A percentile compares a stretch with the other conserved stretches of the same genome.
Evolutionary conservation across 371 early-diverging fungal genomes (phyloP).

Genomic region (Haplosporangium sp.): DNA sequence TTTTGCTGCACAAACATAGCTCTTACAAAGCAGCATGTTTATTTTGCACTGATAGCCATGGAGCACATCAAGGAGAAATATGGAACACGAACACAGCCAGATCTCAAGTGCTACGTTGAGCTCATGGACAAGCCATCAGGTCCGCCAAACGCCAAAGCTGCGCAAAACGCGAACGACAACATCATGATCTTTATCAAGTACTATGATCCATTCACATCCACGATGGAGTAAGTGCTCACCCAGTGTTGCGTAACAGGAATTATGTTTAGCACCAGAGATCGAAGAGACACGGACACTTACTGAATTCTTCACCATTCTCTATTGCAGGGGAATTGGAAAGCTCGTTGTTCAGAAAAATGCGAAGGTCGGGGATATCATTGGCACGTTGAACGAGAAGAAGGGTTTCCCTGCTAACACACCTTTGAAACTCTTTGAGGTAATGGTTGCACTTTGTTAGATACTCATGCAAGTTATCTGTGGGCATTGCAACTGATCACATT

Average conservation of each 20-base stretch:
- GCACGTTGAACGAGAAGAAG: conserved; percentile 64
- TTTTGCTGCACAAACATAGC: neutral
- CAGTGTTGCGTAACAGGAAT: neutral
- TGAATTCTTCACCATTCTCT: neutral
- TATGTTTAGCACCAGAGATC: neutral
- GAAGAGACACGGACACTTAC: neutral
- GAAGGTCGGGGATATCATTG: conserved; percentile 75
- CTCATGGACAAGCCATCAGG: conserved; percentile 34
- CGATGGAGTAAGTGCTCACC: conserved; percentile 65
- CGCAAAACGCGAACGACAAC: conserved; percentile 47
- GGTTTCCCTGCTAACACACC: conserved; percentile 67
- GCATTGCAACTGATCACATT: neutral
- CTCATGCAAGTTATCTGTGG: neutral
- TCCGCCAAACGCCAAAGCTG: conserved; percentile 21
- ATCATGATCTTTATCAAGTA: conserved; percentile 85
- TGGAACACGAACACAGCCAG: conserved; percentile 55
- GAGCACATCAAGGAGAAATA: conserved; percentile 59
- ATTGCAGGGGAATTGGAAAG: conserved; percentile 69
- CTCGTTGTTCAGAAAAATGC: conserved; percentile 67
- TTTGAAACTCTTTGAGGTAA: conserved; percentile 77
- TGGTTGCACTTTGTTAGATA: neutral
- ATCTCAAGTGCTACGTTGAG: conserved; percentile 73
- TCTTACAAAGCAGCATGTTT: neutral
- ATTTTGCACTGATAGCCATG: conserved; percentile 47
- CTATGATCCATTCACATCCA: conserved; percentile 76